These are phyloP conservation scores for Colletotrichum musae DNA, from an alignment of 2,329 filamentous ascomycete species.

Conservation along the genomic window DNA sequence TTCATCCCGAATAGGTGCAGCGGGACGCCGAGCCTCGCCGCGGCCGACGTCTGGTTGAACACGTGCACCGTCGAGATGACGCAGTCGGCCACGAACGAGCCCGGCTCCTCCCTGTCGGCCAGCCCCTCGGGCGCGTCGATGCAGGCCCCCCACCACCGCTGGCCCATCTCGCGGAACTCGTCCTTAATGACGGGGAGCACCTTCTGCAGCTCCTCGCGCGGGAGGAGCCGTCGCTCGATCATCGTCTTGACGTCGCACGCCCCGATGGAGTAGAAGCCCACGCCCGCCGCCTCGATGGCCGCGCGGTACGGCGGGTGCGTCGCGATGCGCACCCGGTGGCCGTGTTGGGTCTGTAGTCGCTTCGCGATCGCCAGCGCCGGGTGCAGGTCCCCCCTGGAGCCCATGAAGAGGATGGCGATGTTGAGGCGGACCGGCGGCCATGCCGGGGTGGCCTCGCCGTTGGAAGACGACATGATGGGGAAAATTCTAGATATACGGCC, in stretches of 20 bases:
- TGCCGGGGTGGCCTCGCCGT: neutral
- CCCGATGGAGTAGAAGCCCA: constrained; percentile 61
- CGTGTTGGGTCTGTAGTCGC: constrained; percentile 53
- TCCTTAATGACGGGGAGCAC: constrained; percentile 30
- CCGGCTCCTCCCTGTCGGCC: neutral
- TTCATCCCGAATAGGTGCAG: constrained; percentile 79
- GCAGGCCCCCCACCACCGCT: constrained; percentile 43
- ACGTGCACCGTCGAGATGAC: constrained; percentile 47
- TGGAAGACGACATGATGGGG: neutral
- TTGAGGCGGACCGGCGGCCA: constrained; percentile 49
- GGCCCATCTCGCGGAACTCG: constrained; percentile 42
- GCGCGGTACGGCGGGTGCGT: constrained; percentile 58
- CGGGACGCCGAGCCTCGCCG: constrained; percentile 71
- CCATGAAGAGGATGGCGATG: constrained; percentile 63
- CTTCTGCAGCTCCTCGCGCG: constrained; percentile 38
- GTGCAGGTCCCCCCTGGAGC: constrained; percentile 61
- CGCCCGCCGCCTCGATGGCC: constrained; percentile 53
- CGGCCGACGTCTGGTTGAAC: constrained; percentile 50
- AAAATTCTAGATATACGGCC: too few species aligned
- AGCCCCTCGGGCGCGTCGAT: constrained; percentile 27
- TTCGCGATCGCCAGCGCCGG: constrained; percentile 63
- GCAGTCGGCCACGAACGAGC: constrained; percentile 45
- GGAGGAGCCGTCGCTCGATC: constrained; percentile 38
- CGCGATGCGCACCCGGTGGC: constrained; percentile 60
- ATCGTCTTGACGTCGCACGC: constrained; percentile 50